Evolutionary conservation across 2,329 filamentous ascomycete species (phyloP).

Genomic region (Blastomyces gilchristii): DNA sequence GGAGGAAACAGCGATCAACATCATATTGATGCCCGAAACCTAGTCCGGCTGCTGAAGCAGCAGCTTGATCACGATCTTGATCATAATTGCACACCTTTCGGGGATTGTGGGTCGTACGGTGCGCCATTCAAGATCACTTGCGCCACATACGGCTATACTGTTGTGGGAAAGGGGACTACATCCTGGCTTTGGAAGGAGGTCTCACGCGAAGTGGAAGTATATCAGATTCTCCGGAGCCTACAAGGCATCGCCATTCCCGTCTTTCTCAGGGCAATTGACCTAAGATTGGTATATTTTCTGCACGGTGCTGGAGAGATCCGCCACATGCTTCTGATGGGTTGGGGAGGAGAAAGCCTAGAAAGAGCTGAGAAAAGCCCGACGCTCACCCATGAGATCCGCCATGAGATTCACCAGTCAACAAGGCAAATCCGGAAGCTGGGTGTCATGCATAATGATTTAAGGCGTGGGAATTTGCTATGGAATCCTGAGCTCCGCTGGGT

Average conservation of each 20-base stretch:
- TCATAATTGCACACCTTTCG: conserved; percentile 22
- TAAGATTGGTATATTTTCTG: conserved; percentile 22
- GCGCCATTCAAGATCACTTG: conserved; percentile 25
- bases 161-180: conserved; percentile 26
- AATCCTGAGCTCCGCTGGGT: too few relatives aligned
- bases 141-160: conserved; percentile 18
- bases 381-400: too few relatives aligned
- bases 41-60: conserved; percentile 19
- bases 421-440: too few relatives aligned
- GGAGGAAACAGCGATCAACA: conserved; percentile 14
- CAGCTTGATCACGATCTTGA: conserved; percentile 23
- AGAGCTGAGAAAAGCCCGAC: too few relatives aligned
- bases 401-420: too few relatives aligned
- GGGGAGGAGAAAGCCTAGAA: too few relatives aligned
- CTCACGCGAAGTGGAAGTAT: conserved; percentile 20
- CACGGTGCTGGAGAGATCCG: too few relatives aligned
- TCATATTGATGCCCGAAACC: conserved; percentile 13
- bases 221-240: conserved; percentile 17
- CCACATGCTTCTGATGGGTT: conserved; percentile 27
- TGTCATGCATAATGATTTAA: too few relatives aligned
- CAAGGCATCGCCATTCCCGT: conserved; percentile 24
- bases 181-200: conserved; percentile 20
- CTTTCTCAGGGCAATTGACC: conserved; percentile 21
- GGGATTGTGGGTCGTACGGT: conserved; percentile 20
- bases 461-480: too few relatives aligned